Evolutionary conservation across 2,329 filamentous ascomycete genomes (phyloP).

Genomic region (Purpureocillium takamizusanense): DNA sequence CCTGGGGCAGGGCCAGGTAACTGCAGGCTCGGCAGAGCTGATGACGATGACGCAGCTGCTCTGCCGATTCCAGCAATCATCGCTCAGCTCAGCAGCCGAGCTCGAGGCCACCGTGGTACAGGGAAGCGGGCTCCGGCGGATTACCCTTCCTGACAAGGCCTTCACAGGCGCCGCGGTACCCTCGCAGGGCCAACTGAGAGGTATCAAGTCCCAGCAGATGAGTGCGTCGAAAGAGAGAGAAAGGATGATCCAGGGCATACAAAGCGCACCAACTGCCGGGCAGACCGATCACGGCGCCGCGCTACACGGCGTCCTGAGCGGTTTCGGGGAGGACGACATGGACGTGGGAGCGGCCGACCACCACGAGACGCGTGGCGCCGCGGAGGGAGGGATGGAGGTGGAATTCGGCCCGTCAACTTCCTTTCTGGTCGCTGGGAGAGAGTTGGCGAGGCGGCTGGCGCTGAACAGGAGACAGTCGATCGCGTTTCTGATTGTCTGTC

Average conservation of each 20-base stretch:
- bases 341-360: not conserved
- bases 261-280: not conserved
- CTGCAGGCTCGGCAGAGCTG: not conserved
- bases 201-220: not conserved
- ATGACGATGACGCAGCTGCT: not conserved
- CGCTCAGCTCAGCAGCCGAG: not conserved
- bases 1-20: not conserved
- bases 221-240: not conserved
- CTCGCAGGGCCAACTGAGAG: not conserved
- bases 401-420: not conserved
- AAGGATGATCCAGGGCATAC: not conserved
- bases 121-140: not conserved
- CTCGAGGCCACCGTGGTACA: no score
- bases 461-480: no score
- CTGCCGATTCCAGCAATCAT: not conserved
- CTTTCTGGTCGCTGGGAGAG: not conserved
- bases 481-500: no score
- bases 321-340: not conserved
- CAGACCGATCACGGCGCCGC: not conserved
- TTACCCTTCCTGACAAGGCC: no score
- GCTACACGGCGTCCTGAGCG: not conserved
- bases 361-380: not conserved
- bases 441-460: no score
- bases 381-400: not conserved
- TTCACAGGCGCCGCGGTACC: not conserved